Base-by-base conservation (phyloP, 2,329 filamentous ascomycete species). In the Fusarium sp. region DNA sequence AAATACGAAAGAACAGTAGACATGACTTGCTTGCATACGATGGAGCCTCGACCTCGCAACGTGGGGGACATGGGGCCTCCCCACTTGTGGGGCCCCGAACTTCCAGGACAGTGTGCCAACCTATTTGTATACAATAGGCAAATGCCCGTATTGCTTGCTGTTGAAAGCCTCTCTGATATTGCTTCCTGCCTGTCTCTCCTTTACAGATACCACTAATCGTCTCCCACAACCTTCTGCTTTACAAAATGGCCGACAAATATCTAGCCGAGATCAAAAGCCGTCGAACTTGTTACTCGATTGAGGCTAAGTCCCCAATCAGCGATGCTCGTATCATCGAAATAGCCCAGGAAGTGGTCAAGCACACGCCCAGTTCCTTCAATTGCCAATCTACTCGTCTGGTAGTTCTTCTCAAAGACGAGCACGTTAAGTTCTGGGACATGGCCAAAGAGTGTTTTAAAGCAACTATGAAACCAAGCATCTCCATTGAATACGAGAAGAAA, bases 311-410 rank as follows among this genome's bases (percentile, higher is more conserved):
- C 12, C 65, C 60, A 11, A 33, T 64, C 13, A 64, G 47, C 18
- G 65, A 68, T 38, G 30, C 19, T 9, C 65, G 65, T 9, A 64
- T 68, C 13, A 11, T 33, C 35, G 65, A 68, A 21, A 68, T 64
- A 46, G 65, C 65, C 33, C 42, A 42, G 7, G 65, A 68, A 21
- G 65, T 68, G 47, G 35, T 25, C 11, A 60, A 60, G n/a, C 65
- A 68, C 30, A 64, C 65, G 15, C 65, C 65, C 3, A 68, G 65
- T 28, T 68, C 65, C 4, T 71, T 69, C 18, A 71, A 71, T 38
- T 71, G 65, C 15, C 65, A 71, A 21, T 58, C 69, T 4, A 71
- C 61, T 10, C 57, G 69, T 5, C 46, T 69, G 3, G 69, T 71
- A 13, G 38, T 69, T 42, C 60, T 69, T 6, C 23, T 69, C 3